Evolutionary conservation across 202 grass and related monocot species (phyloP).

Genomic region (Panicum hallii): DNA sequence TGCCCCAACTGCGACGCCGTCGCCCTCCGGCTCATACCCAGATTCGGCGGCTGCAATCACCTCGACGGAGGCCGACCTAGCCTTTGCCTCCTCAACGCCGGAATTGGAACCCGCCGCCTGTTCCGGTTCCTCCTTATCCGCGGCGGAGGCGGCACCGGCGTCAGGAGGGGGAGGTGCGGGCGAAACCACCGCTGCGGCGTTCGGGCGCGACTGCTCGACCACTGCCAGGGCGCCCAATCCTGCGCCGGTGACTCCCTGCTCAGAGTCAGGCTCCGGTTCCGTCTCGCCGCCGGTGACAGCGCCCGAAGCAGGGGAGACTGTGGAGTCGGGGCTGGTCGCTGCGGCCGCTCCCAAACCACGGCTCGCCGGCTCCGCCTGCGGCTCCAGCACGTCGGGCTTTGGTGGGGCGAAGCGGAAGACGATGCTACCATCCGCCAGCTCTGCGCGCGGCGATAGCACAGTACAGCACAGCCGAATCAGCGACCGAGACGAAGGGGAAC

Average conservation of each 20-base stretch:
- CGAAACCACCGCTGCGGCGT: background rate
- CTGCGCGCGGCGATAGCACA: constrained; percentile 35
- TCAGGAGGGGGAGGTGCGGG: background rate
- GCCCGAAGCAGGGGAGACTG: background rate
- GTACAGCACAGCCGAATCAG: constrained; percentile 37
- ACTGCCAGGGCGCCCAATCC: background rate
- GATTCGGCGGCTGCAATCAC: background rate
- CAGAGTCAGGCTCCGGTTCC: background rate
- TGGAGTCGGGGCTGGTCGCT: background rate
- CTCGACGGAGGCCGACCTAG: background rate
- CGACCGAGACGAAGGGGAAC: background rate
- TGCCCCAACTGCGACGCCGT: constrained; percentile 13
- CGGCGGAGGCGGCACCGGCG: background rate
- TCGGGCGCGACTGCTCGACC: constrained; percentile 22
- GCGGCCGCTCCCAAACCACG: background rate
- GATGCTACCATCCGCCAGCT: constrained; percentile 74
- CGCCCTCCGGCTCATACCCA: constrained; percentile 23
- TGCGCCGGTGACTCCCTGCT: constrained; percentile 14
- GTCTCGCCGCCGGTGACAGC: background rate
- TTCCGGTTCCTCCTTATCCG: background rate
- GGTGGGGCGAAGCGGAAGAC: constrained; percentile 69
- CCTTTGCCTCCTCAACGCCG: constrained; percentile 21
- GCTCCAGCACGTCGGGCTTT: constrained; percentile 30
- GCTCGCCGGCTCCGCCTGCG: constrained; percentile 1
- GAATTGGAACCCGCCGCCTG: background rate